Conservation (phyloP, 331 rosid genomes). For the Quercus tomentella region DNA sequence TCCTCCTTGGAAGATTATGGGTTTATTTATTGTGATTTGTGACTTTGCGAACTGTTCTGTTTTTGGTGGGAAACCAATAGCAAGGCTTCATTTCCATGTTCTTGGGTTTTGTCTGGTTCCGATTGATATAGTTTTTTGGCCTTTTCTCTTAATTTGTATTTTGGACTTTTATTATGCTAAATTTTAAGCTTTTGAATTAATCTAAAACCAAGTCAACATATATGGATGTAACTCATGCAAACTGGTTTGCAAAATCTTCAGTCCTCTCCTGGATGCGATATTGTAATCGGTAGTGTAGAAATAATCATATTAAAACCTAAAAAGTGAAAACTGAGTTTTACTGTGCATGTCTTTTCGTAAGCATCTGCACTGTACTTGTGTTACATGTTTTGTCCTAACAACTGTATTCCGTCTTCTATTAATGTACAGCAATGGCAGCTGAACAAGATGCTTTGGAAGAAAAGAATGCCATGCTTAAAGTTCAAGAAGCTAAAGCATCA, state of each 20-base stretch:
- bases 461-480: constrained; percentile 35
- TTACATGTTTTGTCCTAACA: background rate
- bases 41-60: background rate
- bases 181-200: background rate
- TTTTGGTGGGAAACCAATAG: background rate
- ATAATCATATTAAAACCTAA: background rate
- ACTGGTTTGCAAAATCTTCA: background rate
- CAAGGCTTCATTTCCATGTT: background rate
- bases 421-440: constrained; percentile 49
- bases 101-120: background rate
- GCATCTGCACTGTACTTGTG: constrained; percentile 1
- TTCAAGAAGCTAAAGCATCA: constrained; percentile 56
- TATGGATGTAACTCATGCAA: background rate
- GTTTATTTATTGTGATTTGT: constrained; percentile 1
- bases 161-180: background rate
- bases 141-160: background rate
- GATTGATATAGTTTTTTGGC: background rate
- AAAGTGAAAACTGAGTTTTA: background rate
- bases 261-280: background rate
- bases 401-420: constrained; percentile 5
- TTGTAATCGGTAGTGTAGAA: background rate
- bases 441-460: constrained; percentile 58
- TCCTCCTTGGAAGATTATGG: too few relatives aligned
- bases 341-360: background rate
- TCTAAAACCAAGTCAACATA: background rate